Evolutionary conservation across 2,329 filamentous ascomycete genomes (phyloP), one percentile per base, ranked within the genome.

Genomic region (Xylaria sp.): DNA sequence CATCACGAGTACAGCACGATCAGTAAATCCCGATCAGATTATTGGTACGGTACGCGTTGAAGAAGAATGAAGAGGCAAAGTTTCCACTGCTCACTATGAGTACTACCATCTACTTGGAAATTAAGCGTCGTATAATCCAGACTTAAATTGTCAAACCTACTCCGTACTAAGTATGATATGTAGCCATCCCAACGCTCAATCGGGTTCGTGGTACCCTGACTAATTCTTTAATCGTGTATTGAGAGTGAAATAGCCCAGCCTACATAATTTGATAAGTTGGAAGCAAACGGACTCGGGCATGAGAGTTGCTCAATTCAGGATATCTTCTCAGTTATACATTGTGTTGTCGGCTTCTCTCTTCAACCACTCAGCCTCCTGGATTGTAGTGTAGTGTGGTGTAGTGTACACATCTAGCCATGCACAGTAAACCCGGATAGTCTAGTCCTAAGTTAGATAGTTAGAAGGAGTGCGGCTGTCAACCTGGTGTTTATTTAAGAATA

Each of bases 211-310:
- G n/a, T 55, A 12, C 13, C 23, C 12, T 50, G 4, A 25, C 43
- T 5, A 12, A 28, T 59, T 36, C 4, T n/a, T n/a, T n/a, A n/a
- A 23, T 52, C 4, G 46, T 53, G 34, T 57, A 48, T 7, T 7
- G 36, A 25, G 50, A n/a, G 32, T 41, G 23, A 28, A 18, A 59
- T 20, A 15, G 13, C 48, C 23, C 1, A 65, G 48, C 20, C 25
- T 34, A 13, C 25, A 63, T 63, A 53, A 59, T 63, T 28, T 48
- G 59, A 55, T 59, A 59, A 7, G 10, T 30, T 34, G 9, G 23
- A 46, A 50, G 48, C 18, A 25, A 34, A 25, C 25, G n/a, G 36
- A 23, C 7, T 50, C n/a, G 10, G 3, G 23, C 34, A 34, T 34
- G 7, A 52, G 30, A 52, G 36, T 53, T 46, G 45, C 28, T 25